These are phyloP conservation scores for Fusarium sp. DNA, from an alignment of 2,329 filamentous ascomycete genomes.

Conservation along the genomic window DNA sequence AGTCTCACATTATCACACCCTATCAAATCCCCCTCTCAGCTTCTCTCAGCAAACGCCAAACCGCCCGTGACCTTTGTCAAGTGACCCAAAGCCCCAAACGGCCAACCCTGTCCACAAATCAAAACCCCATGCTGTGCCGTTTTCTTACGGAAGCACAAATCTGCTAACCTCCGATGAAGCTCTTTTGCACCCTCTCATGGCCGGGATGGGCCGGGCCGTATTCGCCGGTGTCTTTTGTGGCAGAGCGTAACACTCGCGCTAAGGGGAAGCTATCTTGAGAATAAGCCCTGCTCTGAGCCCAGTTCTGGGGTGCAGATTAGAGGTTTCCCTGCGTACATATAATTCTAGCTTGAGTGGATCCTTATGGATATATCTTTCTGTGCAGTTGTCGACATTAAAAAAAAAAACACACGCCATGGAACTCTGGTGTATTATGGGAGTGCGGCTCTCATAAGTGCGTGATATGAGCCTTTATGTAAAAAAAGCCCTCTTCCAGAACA, in stretches of 20 bases:
- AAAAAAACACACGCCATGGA: no score
- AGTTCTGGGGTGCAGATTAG: neutral
- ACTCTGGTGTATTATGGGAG: no score
- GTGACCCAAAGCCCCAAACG: slow-evolving; percentile 19
- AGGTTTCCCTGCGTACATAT: neutral
- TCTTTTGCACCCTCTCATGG: slow-evolving; percentile 9
- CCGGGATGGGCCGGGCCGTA: slow-evolving; percentile 37
- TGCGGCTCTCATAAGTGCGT: no score
- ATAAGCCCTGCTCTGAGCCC: slow-evolving; percentile 27
- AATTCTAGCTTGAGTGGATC: neutral
- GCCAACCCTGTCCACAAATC: slow-evolving; percentile 23
- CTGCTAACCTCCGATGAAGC: slow-evolving; percentile 1
- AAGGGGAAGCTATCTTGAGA: slow-evolving; percentile 15
- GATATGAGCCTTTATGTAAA: no score
- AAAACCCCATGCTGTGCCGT: slow-evolving; percentile 13
- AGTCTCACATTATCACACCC: slow-evolving; percentile 2
- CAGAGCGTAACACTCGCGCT: neutral
- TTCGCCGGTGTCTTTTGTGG: slow-evolving; percentile 11
- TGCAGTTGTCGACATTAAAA: no score
- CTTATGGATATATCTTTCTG: no score
- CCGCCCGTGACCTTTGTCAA: slow-evolving; percentile 30
- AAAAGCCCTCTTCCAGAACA: no score
- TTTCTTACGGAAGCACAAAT: slow-evolving; percentile 5
- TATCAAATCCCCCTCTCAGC: slow-evolving; percentile 12
- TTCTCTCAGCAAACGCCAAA: slow-evolving; percentile 15